Percentiles rank a stretch among this genome's conserved stretches.
Conservation (phyloP, 2,329 filamentous ascomycete genomes). For the Aspergillus tamarii region DNA sequence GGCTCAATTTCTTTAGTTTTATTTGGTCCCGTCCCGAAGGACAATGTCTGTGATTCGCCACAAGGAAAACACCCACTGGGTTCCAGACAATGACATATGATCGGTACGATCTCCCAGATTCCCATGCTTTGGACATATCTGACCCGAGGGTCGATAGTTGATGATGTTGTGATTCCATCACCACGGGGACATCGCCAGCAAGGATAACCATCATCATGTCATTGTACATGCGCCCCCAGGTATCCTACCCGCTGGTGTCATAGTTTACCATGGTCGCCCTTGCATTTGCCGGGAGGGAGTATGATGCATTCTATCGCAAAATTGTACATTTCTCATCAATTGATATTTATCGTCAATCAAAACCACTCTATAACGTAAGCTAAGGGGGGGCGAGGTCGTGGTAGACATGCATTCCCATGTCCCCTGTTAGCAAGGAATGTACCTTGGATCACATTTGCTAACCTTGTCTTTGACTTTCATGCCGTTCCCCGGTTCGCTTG, state of each 20-base stretch:
- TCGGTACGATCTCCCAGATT: neutral
- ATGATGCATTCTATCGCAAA: neutral
- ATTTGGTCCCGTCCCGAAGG: neutral
- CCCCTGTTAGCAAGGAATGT: neutral
- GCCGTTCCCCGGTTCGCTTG: neutral
- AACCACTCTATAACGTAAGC: neutral
- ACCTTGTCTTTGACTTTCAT: neutral
- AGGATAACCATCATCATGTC: neutral
- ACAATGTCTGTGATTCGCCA: neutral
- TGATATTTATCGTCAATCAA: neutral
- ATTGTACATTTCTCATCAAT: neutral
- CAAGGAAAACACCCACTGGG: neutral
- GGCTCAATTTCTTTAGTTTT: neutral
- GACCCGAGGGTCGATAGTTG: neutral
- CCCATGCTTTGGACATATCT: neutral
- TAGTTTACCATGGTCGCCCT: neutral
- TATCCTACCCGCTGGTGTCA: neutral
- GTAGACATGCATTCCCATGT: neutral
- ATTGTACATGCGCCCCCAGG: neutral
- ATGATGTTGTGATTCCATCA: conserved; percentile 3
- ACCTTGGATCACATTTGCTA: neutral
- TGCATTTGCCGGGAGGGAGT: neutral
- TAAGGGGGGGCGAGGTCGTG: neutral
- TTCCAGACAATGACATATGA: conserved; percentile 9
- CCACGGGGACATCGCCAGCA: neutral